Evolutionary conservation across 1,284 basidiomycete genomes (phyloP).

Genomic region (Heterobasidion annosum): DNA sequence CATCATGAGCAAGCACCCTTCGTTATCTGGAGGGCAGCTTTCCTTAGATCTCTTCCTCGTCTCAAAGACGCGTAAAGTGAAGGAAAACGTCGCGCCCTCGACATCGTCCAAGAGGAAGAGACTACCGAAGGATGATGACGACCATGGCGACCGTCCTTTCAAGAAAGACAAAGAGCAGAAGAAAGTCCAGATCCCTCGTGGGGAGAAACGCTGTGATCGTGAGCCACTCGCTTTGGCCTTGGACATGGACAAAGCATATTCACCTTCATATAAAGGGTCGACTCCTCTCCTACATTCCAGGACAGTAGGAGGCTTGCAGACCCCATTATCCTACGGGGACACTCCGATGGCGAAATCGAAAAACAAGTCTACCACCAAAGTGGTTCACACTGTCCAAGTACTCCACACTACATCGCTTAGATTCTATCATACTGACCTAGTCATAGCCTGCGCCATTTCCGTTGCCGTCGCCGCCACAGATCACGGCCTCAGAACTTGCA

Average conservation of each 20-base stretch:
- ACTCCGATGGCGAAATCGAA: not conserved
- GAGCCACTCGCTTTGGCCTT: too few species aligned
- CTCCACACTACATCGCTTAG: too few species aligned
- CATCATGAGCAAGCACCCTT: conserved; percentile 2
- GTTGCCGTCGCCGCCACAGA: too few species aligned
- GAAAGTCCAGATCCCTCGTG: not conserved
- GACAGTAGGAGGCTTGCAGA: not conserved
- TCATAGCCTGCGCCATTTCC: too few species aligned
- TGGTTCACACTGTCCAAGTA: not conserved
- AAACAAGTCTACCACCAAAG: not conserved
- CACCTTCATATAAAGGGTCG: not conserved
- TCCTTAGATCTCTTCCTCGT: conserved; percentile 13
- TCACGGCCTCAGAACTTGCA: too few species aligned
- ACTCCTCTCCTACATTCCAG: not conserved
- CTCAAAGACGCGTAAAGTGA: not conserved
- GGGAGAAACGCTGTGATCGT: too few species aligned
- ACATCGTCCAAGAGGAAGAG: not conserved
- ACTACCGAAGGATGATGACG: not conserved
- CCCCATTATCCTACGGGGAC: not conserved
- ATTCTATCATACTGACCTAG: too few species aligned
- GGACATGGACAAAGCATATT: not conserved
- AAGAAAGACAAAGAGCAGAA: conserved; percentile 2
- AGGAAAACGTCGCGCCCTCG: not conserved
- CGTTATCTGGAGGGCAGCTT: conserved; percentile 12
- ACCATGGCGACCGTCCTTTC: not conserved